Conservation (phyloP, 2,329 filamentous ascomycete species). For the Aspergillus fischeri region DNA sequence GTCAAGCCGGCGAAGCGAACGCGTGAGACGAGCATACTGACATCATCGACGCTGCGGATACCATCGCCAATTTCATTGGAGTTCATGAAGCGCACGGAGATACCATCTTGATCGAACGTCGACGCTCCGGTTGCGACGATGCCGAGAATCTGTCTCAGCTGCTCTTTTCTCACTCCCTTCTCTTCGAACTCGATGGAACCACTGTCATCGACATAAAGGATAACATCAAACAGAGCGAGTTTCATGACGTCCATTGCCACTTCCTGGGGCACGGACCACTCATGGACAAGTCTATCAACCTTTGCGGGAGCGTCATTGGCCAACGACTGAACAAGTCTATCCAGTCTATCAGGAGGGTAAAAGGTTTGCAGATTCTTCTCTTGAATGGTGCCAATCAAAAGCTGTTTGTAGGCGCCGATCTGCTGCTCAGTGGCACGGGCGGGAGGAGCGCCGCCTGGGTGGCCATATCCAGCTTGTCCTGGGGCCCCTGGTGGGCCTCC, state of each 20-base stretch:
- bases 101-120: slow-evolving; percentile 66
- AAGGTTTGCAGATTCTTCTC: slow-evolving; percentile 58
- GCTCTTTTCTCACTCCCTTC: slow-evolving; percentile 62
- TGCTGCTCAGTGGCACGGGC: slow-evolving; percentile 47
- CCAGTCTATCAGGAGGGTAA: slow-evolving; percentile 52
- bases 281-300: slow-evolving; percentile 53
- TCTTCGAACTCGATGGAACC: slow-evolving; percentile 68
- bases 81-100: slow-evolving; percentile 68
- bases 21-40: slow-evolving; percentile 54
- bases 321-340: slow-evolving; percentile 29
- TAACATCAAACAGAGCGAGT: slow-evolving; percentile 58
- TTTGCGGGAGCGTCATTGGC: slow-evolving; percentile 36
- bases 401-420: slow-evolving; percentile 53
- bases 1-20: slow-evolving; percentile 64
- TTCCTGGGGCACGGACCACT: slow-evolving; percentile 56
- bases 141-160: slow-evolving; percentile 60
- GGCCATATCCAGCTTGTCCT: slow-evolving; percentile 11
- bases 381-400: slow-evolving; percentile 53
- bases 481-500: slow-evolving; percentile 24
- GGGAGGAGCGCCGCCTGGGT: slow-evolving; percentile 26
- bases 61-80: slow-evolving; percentile 50
- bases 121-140: slow-evolving; percentile 62
- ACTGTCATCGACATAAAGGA: slow-evolving; percentile 64
- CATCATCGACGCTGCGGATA: slow-evolving; percentile 55
- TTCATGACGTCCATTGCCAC: slow-evolving; percentile 62